A percentile compares a stretch with the other conserved stretches of the same genome.
Conservation (phyloP, 1,139 yeast species). For the Kodamaea ohmeri region DNA sequence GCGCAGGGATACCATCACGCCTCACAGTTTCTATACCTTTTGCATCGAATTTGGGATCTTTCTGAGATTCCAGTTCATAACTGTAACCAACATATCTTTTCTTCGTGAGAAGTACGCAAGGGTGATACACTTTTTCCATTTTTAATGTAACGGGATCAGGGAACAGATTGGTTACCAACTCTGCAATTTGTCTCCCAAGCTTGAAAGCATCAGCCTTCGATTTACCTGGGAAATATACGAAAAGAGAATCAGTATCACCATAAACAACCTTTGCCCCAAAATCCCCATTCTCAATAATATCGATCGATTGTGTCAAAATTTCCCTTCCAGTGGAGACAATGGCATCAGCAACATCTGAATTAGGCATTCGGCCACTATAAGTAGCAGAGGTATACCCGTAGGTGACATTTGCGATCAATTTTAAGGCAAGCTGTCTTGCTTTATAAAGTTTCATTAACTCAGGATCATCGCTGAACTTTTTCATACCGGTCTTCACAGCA, state of each 20-base stretch:
- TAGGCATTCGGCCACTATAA: conserved; percentile 96
- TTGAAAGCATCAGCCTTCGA: conserved; percentile 72
- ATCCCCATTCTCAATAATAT: conserved; percentile 56
- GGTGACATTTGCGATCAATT: conserved; percentile 89
- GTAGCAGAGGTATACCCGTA: conserved; percentile 96
- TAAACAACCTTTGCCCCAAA: conserved; percentile 94
- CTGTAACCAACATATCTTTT: conserved; percentile 86
- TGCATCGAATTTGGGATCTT: conserved; percentile 76
- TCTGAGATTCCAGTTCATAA: conserved; percentile 58
- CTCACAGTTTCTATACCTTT: conserved; percentile 94
- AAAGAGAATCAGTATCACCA: conserved; percentile 94
- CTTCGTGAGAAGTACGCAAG: conserved; percentile 77
- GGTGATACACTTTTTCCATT: conserved; percentile 90
- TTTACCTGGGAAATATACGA: conserved; percentile 86
- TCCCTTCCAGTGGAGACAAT: conserved; percentile 91
- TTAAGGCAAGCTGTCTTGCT: conserved; percentile 81
- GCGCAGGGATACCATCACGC: conserved; percentile 93
- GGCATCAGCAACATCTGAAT: conserved; percentile 91
- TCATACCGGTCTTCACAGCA: conserved; percentile 74
- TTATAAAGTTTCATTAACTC: conserved; percentile 58
- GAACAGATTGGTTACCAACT: conserved; percentile 57
- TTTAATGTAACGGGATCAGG: conserved; percentile 82
- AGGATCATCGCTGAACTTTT: conserved; percentile 42
- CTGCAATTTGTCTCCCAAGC: conserved; percentile 70
- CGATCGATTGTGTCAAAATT: conserved; percentile 68